These are phyloP conservation scores for Calonectria hawksworthii DNA, from an alignment of 2,329 filamentous ascomycete genomes.

Conservation along the genomic window DNA sequence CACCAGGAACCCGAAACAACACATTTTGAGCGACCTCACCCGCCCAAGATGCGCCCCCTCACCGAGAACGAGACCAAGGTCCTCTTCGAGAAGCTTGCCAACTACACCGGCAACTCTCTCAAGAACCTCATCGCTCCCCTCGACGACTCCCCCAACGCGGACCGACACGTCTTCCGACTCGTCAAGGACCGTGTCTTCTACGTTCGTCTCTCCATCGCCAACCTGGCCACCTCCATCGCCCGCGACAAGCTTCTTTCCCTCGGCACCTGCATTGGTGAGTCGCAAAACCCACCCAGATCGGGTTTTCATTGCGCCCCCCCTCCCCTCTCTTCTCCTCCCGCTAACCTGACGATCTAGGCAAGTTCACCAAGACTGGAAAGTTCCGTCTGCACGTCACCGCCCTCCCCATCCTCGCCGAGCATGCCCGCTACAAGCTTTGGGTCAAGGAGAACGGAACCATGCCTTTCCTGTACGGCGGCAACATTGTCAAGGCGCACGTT, in stretches of 20 bases:
- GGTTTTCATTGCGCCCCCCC: not conserved
- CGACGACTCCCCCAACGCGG: constrained; percentile 75
- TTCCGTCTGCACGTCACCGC: constrained; percentile 94
- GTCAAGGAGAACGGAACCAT: constrained; percentile 96
- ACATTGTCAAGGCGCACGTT: constrained; percentile 80
- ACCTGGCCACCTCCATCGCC: constrained; percentile 88
- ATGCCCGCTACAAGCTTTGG: constrained; percentile 97
- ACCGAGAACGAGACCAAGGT: constrained; percentile 85
- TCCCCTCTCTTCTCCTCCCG: not conserved
- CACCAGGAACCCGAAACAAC: not conserved
- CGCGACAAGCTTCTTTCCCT: constrained; percentile 86
- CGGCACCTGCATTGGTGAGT: constrained; percentile 82
- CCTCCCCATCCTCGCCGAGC: constrained; percentile 87
- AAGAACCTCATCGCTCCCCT: constrained; percentile 86
- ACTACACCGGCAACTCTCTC: constrained; percentile 90
- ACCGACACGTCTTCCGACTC: constrained; percentile 89
- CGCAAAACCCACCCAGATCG: not conserved
- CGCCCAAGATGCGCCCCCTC: constrained; percentile 78
- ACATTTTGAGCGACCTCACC: no score
- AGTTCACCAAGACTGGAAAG: constrained; percentile 97
- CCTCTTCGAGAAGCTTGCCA: constrained; percentile 92
- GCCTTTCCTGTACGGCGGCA: constrained; percentile 96
- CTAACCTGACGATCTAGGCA: constrained; percentile 65
- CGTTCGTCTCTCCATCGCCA: constrained; percentile 88
- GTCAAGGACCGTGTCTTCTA: constrained; percentile 92